Evolutionary conservation across 2,329 filamentous ascomycete genomes (phyloP).

Genomic region (Berkeleyomyces basicola): DNA sequence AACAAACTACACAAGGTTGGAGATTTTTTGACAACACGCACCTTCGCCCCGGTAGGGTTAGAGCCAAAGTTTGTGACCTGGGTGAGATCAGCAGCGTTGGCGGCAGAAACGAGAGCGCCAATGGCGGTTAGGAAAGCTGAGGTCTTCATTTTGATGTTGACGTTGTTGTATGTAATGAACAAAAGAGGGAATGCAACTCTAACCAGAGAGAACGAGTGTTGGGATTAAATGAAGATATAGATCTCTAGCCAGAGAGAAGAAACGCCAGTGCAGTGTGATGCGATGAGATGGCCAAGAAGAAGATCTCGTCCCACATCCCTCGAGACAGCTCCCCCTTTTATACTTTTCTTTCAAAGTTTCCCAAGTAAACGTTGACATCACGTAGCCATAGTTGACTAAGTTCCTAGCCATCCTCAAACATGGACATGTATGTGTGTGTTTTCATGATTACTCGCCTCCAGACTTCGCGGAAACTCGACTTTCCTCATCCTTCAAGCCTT

Average conservation of each 20-base stretch:
- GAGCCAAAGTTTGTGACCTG: slow-evolving; percentile 26
- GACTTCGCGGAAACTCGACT: not conserved
- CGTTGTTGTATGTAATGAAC: not conserved
- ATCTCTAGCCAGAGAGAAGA: not conserved
- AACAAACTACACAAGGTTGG: not conserved
- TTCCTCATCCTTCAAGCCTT: not conserved
- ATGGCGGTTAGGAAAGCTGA: not conserved
- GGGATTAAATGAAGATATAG: not conserved
- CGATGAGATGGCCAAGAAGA: not conserved
- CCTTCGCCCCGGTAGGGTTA: slow-evolving; percentile 16
- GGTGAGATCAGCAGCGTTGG: slow-evolving; percentile 18
- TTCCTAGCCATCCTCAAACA: too few species aligned
- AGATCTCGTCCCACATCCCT: not conserved
- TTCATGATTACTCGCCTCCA: not conserved
- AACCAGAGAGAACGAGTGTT: not conserved
- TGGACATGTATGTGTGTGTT: too few species aligned
- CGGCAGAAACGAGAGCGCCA: not conserved
- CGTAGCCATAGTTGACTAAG: too few species aligned
- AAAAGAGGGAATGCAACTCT: not conserved
- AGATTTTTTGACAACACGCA: not conserved
- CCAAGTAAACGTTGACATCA: not conserved
- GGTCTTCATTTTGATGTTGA: slow-evolving; percentile 5
- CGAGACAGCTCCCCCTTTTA: not conserved
- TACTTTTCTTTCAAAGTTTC: not conserved
- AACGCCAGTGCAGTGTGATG: not conserved